Base-by-base conservation (phyloP, 441 rosid genomes). In the Eutrema salsugineum region DNA sequence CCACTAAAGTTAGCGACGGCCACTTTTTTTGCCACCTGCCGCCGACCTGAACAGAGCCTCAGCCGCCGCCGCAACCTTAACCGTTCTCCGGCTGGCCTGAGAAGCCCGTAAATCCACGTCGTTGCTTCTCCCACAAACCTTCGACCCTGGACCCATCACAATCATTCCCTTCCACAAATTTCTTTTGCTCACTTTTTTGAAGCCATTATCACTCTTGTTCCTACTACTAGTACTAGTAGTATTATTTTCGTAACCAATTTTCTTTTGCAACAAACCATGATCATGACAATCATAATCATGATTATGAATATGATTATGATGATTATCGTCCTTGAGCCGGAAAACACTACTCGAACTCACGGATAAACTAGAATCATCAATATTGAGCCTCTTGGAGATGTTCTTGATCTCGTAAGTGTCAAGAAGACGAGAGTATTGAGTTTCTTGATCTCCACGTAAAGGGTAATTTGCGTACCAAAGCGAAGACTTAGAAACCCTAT, bases 51-150 rank as follows among this genome's bases (percentile, higher is more conserved):
- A 49, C 50, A 76, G 28, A 58, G 79, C 76, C 57, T 70, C 72
- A 0, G 80, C 81, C 2, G 71, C 77, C n/a, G 71, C 46, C 3
- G 51, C 73, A 48, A 59, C 73, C 48, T 71, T 73, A 11, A 53
- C 69, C 44, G 57, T 67, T 48, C 49, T 50, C 66, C 48, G 63
- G 51, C 63, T 66, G 1, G 63, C 64, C 66, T 40, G 65, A 3
- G 65, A 73, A 17, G 81, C 85, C 24, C 71, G 65, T 17, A 77
- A 46, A 57, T 61, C 80, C 33, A 78, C 92, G 8, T 91, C 96
- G 14, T 79, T 82, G 24, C 73, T 80, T 63, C 81, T 55, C n/a
- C 90, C 90, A 51, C 97, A 89, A 12, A 83, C 73, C 75, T 76
- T 71, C 38, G 71, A 76, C 4, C 70, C 79, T n/a, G 73, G 72